Evolutionary conservation across 2,329 filamentous ascomycete species (phyloP).

Genomic region (Trichoderma cornu-damae): DNA sequence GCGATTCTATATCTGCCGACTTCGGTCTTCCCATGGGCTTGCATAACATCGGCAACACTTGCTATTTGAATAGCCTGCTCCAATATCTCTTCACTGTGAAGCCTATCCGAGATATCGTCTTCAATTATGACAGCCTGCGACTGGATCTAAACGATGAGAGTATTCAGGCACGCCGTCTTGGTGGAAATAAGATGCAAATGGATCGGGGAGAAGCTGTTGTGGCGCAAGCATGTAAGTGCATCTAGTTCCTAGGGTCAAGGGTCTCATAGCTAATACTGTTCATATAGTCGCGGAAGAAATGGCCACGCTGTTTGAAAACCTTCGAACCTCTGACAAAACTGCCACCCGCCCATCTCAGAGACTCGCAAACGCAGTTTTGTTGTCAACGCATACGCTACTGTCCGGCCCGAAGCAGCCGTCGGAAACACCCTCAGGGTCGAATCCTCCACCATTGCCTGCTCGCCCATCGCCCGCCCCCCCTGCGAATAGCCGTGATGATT

Average conservation of each 20-base stretch:
- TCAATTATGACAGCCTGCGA: constrained; percentile 67
- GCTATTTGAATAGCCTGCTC: constrained; percentile 92
- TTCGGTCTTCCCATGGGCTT: constrained; percentile 73
- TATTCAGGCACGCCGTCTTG: constrained; percentile 64
- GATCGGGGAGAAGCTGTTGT: constrained; percentile 54
- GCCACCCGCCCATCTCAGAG: constrained; percentile 68
- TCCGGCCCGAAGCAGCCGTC: constrained; percentile 29
- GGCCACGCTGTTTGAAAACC: constrained; percentile 61
- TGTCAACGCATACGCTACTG: constrained; percentile 43
- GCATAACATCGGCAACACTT: constrained; percentile 93
- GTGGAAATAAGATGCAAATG: constrained; percentile 54
- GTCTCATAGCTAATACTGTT: constrained; percentile 8
- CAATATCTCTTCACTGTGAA: constrained; percentile 92
- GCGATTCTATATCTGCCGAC: constrained; percentile 25
- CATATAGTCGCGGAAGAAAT: constrained; percentile 69
- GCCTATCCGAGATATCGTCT: constrained; percentile 72
- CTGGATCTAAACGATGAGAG: constrained; percentile 61
- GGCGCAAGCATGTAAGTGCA: constrained; percentile 66
- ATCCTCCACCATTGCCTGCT: constrained; percentile 47
- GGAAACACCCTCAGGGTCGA: constrained; percentile 24
- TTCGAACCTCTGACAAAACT: constrained; percentile 57
- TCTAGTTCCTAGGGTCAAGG: too few species aligned
- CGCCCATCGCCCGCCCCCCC: constrained; percentile 42
- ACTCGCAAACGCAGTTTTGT: constrained; percentile 73
- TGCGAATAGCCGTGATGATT: constrained; percentile 28